Base-by-base conservation (phyloP, 106 monocot genomes). In the Iris macrosiphon region DNA sequence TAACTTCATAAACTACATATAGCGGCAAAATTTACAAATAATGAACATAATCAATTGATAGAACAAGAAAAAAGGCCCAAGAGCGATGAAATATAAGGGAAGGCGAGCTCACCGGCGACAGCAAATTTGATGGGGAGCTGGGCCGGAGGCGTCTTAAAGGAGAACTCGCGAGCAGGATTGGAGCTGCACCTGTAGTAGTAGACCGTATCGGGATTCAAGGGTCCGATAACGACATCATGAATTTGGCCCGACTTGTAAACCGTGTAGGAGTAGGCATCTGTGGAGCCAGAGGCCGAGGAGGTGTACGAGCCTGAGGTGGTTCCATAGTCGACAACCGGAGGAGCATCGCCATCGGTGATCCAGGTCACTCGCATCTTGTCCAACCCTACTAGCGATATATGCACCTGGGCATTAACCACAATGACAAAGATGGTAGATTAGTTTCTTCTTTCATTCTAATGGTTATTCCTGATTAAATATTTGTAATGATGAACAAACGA, bases 311-410 rank as follows among this genome's bases (percentile, higher is more conserved):
- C 57, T 14, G 23, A 13, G 15, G 34, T 24, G 34, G 54, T 85
- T 31, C 91, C 82, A 55, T 91, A 91, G 15, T 85, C 81, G 2
- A 91, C 73, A 0, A 23, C 45, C 6, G 85, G 9, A 15, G 69
- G 75, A 0, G 78, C 57, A 2, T 60, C 60, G 22, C 59, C 52
- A 3, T 65, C 57, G 21, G 91, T 91, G 52, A 82, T 52, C 85
- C 85, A 91, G 4, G 78, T 60, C 32, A 85, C 38, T 44, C 85
- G 50, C 75, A 91, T 91, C 44, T 61, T 47, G 23, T 85, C 55
- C 0, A 49, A 13, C 1, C 91, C 91, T 4, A 85, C 81, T 27
- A 66, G 15, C 0, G 85, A 90, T 61, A 90, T 75, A 55, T 90
- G 90, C 3, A 85, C 90, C 90, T 90, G 34, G 10, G 34, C n/a